Conservation (phyloP, 192 early-diverging fungal genomes). For the Backusella sp. region DNA sequence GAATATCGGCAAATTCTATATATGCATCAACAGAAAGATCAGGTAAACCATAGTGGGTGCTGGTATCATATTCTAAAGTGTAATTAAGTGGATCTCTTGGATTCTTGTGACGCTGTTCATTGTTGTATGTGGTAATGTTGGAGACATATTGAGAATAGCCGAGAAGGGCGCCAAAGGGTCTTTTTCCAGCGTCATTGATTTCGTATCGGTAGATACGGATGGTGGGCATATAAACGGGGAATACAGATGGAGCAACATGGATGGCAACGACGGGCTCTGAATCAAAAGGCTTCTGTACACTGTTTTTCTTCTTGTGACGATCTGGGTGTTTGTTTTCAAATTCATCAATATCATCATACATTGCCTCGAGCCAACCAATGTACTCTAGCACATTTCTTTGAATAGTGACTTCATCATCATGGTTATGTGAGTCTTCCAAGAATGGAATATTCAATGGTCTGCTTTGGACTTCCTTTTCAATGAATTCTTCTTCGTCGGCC, state of each 20-base stretch:
- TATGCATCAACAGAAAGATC: constrained; percentile 42
- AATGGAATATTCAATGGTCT: background rate
- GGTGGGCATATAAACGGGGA: constrained; percentile 60
- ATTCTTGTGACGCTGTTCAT: background rate
- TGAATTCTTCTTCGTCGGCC: background rate
- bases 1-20: constrained; percentile 35
- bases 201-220: constrained; percentile 60
- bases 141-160: constrained; percentile 38
- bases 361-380: constrained; percentile 1
- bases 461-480: background rate
- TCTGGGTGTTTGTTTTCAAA: constrained; percentile 35
- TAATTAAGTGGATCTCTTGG: constrained; percentile 29
- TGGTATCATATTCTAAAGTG: constrained; percentile 44
- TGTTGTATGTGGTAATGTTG: constrained; percentile 30
- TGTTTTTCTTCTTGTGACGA: constrained; percentile 1
- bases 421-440: background rate
- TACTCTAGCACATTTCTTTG: constrained; percentile 21
- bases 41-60: constrained; percentile 41
- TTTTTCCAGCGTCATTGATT: background rate
- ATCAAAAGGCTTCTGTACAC: background rate
- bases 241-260: constrained; percentile 57
- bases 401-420: constrained; percentile 28
- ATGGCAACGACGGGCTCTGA: constrained; percentile 9
- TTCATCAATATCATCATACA: constrained; percentile 3
- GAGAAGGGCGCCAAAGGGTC: constrained; percentile 30